Base-by-base conservation (phyloP, 2,329 filamentous ascomycete species). In the Keithomyces neogunnii region DNA sequence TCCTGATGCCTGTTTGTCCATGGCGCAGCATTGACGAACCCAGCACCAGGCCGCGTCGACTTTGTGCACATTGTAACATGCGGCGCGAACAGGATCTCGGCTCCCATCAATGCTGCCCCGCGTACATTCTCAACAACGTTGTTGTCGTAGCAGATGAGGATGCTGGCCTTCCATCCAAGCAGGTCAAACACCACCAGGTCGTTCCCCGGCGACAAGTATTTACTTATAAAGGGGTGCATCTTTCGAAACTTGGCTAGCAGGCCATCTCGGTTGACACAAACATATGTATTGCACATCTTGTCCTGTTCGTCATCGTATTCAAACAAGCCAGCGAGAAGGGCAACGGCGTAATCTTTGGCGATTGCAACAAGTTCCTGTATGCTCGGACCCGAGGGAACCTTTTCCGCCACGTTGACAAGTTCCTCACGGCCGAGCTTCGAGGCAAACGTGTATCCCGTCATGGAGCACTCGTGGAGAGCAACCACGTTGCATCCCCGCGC, bases 111-210 rank as follows among this genome's bases (percentile, higher is more conserved):
- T 10, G 56, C 54, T 26, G 51, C 55, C 5, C 52, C 52, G 3
- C 56, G 56, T 3, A 52, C 56, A 28, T 58, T 57, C 40, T 58
- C 53, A 10, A 58, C 53, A 32, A 57, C 50, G 31, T 57, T 58
- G 48, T 58, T 59, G 47, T 57, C 55, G 53, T 57, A 59, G 53
- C 53, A 59, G 39, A 57, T 59, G 7, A 57, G 44, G n/a, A 59
- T 55, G 32, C 54, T 54, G 5, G 54, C 54, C 30, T 51, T 53
- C 54, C 55, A 56, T 1, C 55, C 55, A 3, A 57, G 51, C 26
- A 57, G 32, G 42, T 58, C 49, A 28, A 58, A 57, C 2, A 56
- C 54, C 31, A 56, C 52, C 5, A 54, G 35, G 28, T 57, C 53
- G 11, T 51, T 29, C 5, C 55, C 55, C 1, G 52, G 32, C 10